Evolutionary conservation across 2,329 filamentous ascomycete species (phyloP), one percentile per base, ranked within the genome.

Genomic region (Aspergillus intermedius): DNA sequence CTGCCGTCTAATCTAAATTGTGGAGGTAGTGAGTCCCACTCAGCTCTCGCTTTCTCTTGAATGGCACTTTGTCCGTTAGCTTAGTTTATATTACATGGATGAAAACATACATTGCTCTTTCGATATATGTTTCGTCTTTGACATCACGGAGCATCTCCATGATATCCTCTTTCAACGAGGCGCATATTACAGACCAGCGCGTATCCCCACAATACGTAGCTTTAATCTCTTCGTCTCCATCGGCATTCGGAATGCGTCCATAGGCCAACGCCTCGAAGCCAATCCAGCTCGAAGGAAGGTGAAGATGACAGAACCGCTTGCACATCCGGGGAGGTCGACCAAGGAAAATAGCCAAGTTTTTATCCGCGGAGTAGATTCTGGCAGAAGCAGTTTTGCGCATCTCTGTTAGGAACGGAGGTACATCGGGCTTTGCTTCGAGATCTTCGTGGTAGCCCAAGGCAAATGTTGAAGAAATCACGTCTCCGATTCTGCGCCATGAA

Each of bases 391-490:
- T 58, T 46, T 67, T 65, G 5, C 73, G 63, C 3, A 76, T 50
- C 17, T 71, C 61, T 4, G 59, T 55, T 0, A 76, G 50, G n/a
- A 73, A 74, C 0, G 48, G 44, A 2, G 72, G 67, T 3, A 59
- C 56, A 1, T 54, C 51, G 0, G 55, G 45, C 22, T 57, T 56
- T 4, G 54, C 54, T 47, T 71, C 64, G 5, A 67, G 54, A 15
- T 69, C 61, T 35, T 76, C 66, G 46, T 77, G 74, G 43, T 74
- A 72, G 2, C 74, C 74, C 3, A 76, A 61, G 3, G 73, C 72
- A 46, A 70, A 74, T 1, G 74, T 61, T 1, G 73, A 74, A n/a
- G 66, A 68, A 9, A 68, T 68, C 1, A 75, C 66, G 46, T 77
- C 74, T n/a, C 73, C 74, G 2, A 76, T 60, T 45, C 65, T 69